A percentile compares a stretch with the other conserved stretches of the same genome.
Conservation (phyloP, 768 basidiomycete species). For the Boletus rubropictus region DNA sequence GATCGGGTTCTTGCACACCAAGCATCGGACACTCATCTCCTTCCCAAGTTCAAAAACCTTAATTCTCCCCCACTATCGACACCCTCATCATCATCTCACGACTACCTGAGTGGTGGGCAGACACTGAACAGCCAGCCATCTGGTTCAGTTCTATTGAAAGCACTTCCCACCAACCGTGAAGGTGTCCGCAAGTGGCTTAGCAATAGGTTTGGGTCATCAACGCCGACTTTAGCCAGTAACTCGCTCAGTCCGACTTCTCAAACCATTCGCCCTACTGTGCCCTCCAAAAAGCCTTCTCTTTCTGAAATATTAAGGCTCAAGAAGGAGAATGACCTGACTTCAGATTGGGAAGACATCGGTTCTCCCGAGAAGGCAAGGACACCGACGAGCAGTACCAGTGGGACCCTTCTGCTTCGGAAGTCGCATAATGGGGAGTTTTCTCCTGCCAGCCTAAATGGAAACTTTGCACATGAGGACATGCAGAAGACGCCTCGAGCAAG, state of each 20-base stretch:
- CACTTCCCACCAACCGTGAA: conserved; percentile 67
- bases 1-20: conserved; percentile 66
- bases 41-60: conserved; percentile 44
- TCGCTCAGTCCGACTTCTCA: conserved; percentile 30
- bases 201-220: conserved; percentile 46
- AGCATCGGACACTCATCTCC: conserved; percentile 61
- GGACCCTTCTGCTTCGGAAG: conserved; percentile 27
- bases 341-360: conserved; percentile 63
- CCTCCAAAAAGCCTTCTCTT: conserved; percentile 58
- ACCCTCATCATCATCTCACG: conserved; percentile 46
- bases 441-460: conserved; percentile 26
- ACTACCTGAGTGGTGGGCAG: conserved; percentile 40
- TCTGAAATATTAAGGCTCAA: conserved; percentile 56
- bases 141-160: conserved; percentile 33
- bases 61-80: conserved; percentile 38
- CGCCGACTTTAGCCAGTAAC: conserved; percentile 36
- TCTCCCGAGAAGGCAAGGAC: conserved; percentile 41
- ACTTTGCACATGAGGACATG: conserved; percentile 24
- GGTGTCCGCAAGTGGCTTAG: conserved; percentile 79
- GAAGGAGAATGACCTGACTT: conserved; percentile 50
- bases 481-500: conserved; percentile 34
- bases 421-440: conserved; percentile 27
- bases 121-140: conserved; percentile 30
- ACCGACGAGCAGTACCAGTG: conserved; percentile 43
- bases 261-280: conserved; percentile 33